These are phyloP conservation scores for Butyriboletus appendiculatus DNA, from an alignment of 1,284 basidiomycete species.

Conservation along the genomic window DNA sequence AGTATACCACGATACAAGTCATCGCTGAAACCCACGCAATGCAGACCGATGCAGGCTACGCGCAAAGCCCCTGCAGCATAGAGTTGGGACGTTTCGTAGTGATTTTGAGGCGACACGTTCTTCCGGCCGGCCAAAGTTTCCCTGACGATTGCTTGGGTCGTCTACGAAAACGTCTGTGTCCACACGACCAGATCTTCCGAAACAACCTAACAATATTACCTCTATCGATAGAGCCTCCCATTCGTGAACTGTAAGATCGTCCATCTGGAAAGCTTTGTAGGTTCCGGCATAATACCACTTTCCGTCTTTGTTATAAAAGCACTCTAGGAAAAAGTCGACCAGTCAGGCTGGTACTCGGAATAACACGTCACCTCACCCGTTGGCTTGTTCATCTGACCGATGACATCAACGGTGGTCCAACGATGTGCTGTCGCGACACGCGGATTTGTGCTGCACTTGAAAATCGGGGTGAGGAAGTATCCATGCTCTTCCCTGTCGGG, in stretches of 20 bases:
- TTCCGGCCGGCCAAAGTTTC: slow-evolving; percentile 69
- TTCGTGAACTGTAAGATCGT: slow-evolving; percentile 62
- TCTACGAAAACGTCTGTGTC: slow-evolving; percentile 40
- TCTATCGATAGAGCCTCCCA: slow-evolving; percentile 66
- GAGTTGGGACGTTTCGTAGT: slow-evolving; percentile 70
- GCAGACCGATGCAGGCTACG: slow-evolving; percentile 68
- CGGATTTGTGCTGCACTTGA: slow-evolving; percentile 75
- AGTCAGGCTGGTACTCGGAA: slow-evolving; percentile 7
- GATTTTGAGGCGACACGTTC: slow-evolving; percentile 72
- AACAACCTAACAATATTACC: slow-evolving; percentile 38
- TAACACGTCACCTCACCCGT: slow-evolving; percentile 47
- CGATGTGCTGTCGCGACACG: slow-evolving; percentile 70
- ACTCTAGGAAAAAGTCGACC: slow-evolving; percentile 48
- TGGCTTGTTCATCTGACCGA: slow-evolving; percentile 55
- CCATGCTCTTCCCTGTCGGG: slow-evolving; percentile 78
- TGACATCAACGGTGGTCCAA: slow-evolving; percentile 63
- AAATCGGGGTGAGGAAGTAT: slow-evolving; percentile 67
- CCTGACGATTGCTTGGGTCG: slow-evolving; percentile 61
- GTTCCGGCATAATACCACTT: slow-evolving; percentile 81
- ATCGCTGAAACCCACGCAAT: slow-evolving; percentile 73
- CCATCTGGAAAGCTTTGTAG: slow-evolving; percentile 64
- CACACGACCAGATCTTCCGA: slow-evolving; percentile 4
- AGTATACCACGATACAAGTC: slow-evolving; percentile 59
- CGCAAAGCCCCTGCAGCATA: slow-evolving; percentile 70
- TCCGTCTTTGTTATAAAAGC: slow-evolving; percentile 74